Conservation (phyloP, 805 yeast genomes). For the Gaillardinia entomophila region DNA sequence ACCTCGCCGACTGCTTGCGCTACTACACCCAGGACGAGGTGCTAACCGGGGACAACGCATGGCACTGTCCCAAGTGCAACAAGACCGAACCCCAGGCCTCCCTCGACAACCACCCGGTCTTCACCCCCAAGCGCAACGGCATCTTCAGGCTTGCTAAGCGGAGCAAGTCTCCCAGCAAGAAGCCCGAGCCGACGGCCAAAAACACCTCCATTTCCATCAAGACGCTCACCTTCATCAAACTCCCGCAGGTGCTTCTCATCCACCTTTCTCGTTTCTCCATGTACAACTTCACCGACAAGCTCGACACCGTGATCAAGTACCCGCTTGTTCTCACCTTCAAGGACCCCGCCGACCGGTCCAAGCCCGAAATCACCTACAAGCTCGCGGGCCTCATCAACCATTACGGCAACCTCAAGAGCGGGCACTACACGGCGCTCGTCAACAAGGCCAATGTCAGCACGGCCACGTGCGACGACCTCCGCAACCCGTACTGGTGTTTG, state of each 20-base stretch:
- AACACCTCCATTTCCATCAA: conserved; percentile 12
- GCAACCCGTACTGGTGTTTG: conserved; percentile 56
- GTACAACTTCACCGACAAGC: conserved; percentile 49
- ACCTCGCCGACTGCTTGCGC: conserved; percentile 57
- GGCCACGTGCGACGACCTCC: conserved; percentile 18
- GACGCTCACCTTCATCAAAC: conserved; percentile 23
- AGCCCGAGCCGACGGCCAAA: conserved; percentile 1
- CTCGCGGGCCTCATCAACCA: conserved; percentile 66
- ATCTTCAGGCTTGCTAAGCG: conserved; percentile 21
- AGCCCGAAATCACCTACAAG: conserved; percentile 39
- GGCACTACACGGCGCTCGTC: conserved; percentile 70
- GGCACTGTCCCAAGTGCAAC: conserved; percentile 76
- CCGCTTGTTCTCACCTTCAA: conserved; percentile 50
- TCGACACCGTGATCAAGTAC: conserved; percentile 45
- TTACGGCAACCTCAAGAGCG: conserved; percentile 62
- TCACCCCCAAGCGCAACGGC: conserved; percentile 27
- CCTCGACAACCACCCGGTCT: conserved; percentile 33
- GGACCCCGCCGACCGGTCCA: conserved; percentile 18
- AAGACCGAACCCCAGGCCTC: conserved; percentile 13
- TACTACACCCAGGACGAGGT: conserved; percentile 61
- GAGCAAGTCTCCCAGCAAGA: conserved; percentile 2
- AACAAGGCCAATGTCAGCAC: conserved; percentile 32
- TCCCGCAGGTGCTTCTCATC: conserved; percentile 34
- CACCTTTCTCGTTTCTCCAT: conserved; percentile 40
- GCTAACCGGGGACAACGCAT: conserved; percentile 69